Percentiles rank a stretch among this genome's conserved stretches.
phyloP scores from a whole-genome alignment of 305 asterid genomes.

The Withania somnifera region DNA sequence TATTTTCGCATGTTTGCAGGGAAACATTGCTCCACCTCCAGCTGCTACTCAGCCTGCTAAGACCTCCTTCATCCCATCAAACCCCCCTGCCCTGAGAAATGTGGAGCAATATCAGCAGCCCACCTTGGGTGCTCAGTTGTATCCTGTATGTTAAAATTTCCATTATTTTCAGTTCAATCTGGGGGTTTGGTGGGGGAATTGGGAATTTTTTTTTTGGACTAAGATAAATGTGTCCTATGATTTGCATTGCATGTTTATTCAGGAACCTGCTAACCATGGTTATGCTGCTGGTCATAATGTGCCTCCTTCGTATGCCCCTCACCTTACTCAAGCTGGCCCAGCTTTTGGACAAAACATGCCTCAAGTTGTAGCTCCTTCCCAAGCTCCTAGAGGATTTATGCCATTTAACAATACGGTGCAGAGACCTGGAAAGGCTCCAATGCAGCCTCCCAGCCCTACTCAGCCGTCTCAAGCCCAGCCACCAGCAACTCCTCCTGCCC shows the following conservation, averaged over 20 bases:
- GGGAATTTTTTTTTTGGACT: neutral
- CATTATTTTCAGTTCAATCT: neutral
- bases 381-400: slow-evolving; percentile 58
- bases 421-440: slow-evolving; percentile 63
- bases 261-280: slow-evolving; percentile 54
- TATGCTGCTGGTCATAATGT: slow-evolving; percentile 63
- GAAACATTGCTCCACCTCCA: slow-evolving; percentile 59
- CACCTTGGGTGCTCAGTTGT: slow-evolving; percentile 74
- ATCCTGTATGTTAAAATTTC: slow-evolving; percentile 53
- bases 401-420: slow-evolving; percentile 48
- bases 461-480: slow-evolving; percentile 51
- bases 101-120: slow-evolving; percentile 95
- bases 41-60: slow-evolving; percentile 59
- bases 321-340: slow-evolving; percentile 46
- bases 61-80: slow-evolving; percentile 70
- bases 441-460: slow-evolving; percentile 74
- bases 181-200: too few relatives aligned
- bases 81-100: slow-evolving; percentile 61
- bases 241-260: slow-evolving; percentile 12
- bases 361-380: slow-evolving; percentile 53
- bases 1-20: slow-evolving; percentile 34
- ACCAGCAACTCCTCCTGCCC: slow-evolving; percentile 73
- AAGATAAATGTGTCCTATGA: slow-evolving; percentile 5
- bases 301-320: slow-evolving; percentile 42
- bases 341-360: slow-evolving; percentile 50